Evolutionary conservation across 2,329 filamentous ascomycete genomes (phyloP).

Genomic region (Xylaria arbuscula): DNA sequence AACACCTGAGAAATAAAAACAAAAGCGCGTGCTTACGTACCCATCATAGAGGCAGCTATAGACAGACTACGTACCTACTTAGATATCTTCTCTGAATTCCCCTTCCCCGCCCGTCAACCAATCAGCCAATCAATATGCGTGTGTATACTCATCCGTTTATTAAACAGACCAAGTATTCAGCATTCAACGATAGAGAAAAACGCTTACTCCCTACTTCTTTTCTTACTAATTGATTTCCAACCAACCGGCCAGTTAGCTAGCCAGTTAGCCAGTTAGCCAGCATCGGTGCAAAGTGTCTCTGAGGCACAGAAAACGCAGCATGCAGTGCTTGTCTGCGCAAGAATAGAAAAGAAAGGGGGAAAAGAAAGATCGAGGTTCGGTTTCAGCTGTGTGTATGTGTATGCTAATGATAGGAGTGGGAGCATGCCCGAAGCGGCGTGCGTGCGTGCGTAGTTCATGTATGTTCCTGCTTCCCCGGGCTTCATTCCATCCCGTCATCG

Average conservation of each 20-base stretch:
- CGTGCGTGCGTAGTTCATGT: not conserved
- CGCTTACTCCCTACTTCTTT: not conserved
- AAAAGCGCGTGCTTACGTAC: not conserved
- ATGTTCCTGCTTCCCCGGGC: not conserved
- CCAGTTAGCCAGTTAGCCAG: not conserved
- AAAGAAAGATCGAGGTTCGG: not conserved
- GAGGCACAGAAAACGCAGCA: constrained; percentile 18
- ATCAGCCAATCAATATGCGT: not conserved
- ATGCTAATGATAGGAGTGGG: constrained; percentile 4
- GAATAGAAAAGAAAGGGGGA: no score
- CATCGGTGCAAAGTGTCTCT: not conserved
- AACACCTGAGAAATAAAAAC: no score
- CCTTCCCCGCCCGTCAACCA: no score
- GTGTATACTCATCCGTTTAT: not conserved
- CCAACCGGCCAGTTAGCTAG: not conserved
- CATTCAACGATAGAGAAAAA: not conserved
- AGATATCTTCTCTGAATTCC: not conserved
- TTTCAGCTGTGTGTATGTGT: not conserved
- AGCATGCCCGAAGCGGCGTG: not conserved
- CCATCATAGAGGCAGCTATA: not conserved
- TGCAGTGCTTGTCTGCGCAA: not conserved
- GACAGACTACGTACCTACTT: not conserved
- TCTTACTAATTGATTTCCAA: not conserved
- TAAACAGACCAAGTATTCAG: not conserved
- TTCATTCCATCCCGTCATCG: constrained; percentile 4